Evolutionary conservation across 305 asterid genomes (phyloP).

Genomic region (Galium porrigens): DNA sequence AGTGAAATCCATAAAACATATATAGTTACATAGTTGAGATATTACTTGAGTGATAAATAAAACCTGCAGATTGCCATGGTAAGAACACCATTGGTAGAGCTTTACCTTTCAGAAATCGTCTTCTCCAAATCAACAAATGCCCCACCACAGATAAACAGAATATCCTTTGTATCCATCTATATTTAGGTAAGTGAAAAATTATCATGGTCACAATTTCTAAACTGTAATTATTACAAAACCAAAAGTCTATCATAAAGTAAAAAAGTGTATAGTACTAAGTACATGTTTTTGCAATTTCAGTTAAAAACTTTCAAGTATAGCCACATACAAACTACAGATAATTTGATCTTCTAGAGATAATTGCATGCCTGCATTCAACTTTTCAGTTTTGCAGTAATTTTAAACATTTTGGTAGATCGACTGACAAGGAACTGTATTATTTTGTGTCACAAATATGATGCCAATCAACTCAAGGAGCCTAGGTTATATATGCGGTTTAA

Average conservation of each 20-base stretch:
- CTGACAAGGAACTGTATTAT: not conserved
- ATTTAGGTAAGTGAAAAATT: constrained; percentile 6
- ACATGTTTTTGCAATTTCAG: not conserved
- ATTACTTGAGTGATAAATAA: not conserved
- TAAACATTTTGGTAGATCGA: not conserved
- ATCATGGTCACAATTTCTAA: not conserved
- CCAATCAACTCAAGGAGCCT: not conserved
- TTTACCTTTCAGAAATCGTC: constrained; percentile 84
- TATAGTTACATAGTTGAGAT: not conserved
- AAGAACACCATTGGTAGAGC: constrained; percentile 10
- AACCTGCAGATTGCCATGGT: constrained; percentile 9
- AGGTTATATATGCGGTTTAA: not conserved
- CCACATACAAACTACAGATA: not conserved
- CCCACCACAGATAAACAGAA: constrained; percentile 89
- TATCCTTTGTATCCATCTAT: constrained; percentile 85
- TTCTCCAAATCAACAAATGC: constrained; percentile 89
- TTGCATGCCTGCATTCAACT: not conserved
- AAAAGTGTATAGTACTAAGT: not conserved
- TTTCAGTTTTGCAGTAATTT: not conserved
- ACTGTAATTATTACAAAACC: not conserved
- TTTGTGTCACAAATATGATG: not conserved
- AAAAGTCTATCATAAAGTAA: not conserved
- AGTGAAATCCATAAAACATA: constrained; percentile 15
- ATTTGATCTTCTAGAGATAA: not conserved
- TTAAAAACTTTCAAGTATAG: not conserved